Conservation (phyloP, 2,329 filamentous ascomycete genomes). For the Aspergillus pseudonomiae region DNA sequence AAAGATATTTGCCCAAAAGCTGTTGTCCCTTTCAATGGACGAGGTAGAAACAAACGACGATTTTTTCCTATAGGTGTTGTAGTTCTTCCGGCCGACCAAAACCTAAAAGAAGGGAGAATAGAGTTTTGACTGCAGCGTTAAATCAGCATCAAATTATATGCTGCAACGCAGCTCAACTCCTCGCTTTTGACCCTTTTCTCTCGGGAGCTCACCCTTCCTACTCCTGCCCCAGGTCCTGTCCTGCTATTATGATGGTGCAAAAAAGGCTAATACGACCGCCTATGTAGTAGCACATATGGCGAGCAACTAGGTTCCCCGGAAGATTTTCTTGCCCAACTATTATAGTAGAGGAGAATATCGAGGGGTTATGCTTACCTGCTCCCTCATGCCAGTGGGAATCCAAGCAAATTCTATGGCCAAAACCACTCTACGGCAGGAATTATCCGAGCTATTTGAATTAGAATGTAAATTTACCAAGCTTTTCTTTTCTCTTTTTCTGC, state of each 20-base stretch:
- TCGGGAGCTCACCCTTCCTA: no score
- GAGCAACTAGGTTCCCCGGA: neutral
- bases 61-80: neutral
- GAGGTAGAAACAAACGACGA: neutral
- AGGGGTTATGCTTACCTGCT: neutral
- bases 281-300: neutral
- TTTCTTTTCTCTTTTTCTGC: neutral
- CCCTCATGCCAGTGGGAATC: neutral
- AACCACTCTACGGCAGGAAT: neutral
- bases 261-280: neutral
- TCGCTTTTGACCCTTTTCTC: conserved; percentile 16
- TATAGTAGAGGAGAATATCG: neutral
- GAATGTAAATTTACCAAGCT: neutral
- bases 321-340: conserved; percentile 5
- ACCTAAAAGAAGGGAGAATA: conserved; percentile 4
- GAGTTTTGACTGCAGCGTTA: conserved; percentile 10
- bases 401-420: neutral
- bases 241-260: neutral
- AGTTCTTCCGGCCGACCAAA: neutral
- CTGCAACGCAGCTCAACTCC: conserved; percentile 14
- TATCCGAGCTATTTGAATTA: neutral
- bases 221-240: neutral
- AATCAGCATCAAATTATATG: conserved; percentile 13
- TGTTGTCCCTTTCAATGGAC: neutral
- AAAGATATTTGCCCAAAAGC: neutral